Base-by-base conservation (phyloP, 345 rosid species). In the Aurinia saxatilis region DNA sequence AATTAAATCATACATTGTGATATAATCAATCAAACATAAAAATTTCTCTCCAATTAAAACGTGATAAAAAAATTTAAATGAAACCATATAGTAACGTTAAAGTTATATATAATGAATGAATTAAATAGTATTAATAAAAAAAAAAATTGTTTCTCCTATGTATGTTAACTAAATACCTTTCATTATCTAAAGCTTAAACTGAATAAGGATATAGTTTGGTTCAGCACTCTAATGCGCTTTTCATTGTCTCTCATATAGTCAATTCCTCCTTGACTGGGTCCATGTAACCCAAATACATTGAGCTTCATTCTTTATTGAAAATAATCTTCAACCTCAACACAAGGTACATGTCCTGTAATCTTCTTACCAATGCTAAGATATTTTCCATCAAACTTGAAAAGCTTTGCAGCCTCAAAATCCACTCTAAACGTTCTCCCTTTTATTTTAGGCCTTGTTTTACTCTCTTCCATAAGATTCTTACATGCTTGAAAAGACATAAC, bases 291-390 rank as follows among this genome's bases (percentile, higher is more conserved):
- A 73, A 90, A 59, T 25, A 84, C 67, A 63, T 72, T 79, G 40
- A 90, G 85, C 79, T 90, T 95, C 14, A 83, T 73, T 57, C 91
- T 74, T 36, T 79, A 90, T 31, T 79, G 91, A 77, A 90, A 90
- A 66, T 84, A 91, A 62, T 90, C 95, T 16, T 95, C 97, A 65
- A 83, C 79, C 70, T 80, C 91, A 71, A 84, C 88, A 23, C 97
- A 91, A 13, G 95, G 91, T 52, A 90, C 81, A 46, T 75, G 11
- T 58, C 95, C 97, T 21, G 84, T 60, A 30, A 84, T 75, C 8
- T 46, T 72, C 51, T 63, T 70, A 34, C 81, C 77, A 0, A 19
- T 48, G 68, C 76, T 80, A 25, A 81, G 65, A 49, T 40, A 58
- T 57, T 72, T 76, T 36, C 70, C 73, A 58, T 80, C 69, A n/a